Conservation (phyloP, 176 grass and related monocot species). For the Oryza punctata region DNA sequence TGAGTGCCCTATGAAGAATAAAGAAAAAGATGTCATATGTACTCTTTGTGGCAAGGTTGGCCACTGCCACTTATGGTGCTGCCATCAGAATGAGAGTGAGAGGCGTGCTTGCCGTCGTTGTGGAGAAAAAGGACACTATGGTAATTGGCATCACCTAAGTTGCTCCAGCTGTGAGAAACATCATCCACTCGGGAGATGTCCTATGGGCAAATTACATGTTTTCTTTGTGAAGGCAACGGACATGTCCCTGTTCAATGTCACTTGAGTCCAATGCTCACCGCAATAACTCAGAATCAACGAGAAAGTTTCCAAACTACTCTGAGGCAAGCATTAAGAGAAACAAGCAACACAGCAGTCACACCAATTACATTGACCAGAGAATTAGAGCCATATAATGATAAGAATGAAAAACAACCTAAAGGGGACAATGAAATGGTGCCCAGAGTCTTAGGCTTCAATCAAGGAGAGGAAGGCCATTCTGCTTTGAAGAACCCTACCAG, state of each 20-base stretch:
- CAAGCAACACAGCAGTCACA: not conserved
- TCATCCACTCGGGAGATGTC: constrained; percentile 26
- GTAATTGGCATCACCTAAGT: constrained; percentile 11
- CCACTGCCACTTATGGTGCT: constrained; percentile 40
- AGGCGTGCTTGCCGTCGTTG: constrained; percentile 24
- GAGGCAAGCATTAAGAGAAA: not conserved
- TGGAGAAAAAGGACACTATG: constrained; percentile 33
- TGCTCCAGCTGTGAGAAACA: constrained; percentile 32
- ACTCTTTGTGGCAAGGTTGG: constrained; percentile 34
- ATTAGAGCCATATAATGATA: constrained; percentile 16
- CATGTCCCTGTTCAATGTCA: constrained; percentile 27
- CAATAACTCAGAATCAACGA: constrained; percentile 23
- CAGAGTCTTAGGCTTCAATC: not conserved
- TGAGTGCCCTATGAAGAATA: not conserved
- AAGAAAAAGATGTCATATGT: constrained; percentile 9
- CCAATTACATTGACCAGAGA: not conserved
- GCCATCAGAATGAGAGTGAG: constrained; percentile 15
- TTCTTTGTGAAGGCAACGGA: constrained; percentile 33
- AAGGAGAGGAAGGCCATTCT: not conserved
- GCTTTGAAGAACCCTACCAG: not conserved
- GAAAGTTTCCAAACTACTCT: constrained; percentile 1
- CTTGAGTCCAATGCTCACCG: constrained; percentile 29
- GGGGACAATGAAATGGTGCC: not conserved
- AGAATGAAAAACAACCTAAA: not conserved
- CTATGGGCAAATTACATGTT: constrained; percentile 39